Evolutionary conservation across 164 flowering plant genomes (phyloP).

Genomic region (Chloranthus sessilifolius): DNA sequence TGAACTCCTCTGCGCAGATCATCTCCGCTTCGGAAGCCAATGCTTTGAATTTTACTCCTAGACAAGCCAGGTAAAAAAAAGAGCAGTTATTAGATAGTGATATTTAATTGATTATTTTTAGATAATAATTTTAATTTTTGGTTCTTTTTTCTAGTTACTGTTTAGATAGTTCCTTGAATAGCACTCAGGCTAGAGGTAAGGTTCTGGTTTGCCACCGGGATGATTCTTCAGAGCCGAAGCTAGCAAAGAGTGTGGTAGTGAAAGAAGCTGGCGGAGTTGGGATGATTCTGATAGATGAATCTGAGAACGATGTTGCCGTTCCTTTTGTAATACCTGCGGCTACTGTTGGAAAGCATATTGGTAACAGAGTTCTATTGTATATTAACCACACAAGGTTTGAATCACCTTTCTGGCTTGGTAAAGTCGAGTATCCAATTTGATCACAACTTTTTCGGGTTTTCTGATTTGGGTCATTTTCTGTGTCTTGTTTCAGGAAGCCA

Average conservation of each 20-base stretch:
- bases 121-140: slow-evolving; percentile 3
- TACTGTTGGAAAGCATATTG: slow-evolving; percentile 41
- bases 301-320: slow-evolving; percentile 59
- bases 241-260: slow-evolving; percentile 54
- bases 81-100: slow-evolving; percentile 18
- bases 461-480: slow-evolving; percentile 9
- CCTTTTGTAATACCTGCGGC: slow-evolving; percentile 71
- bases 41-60: slow-evolving; percentile 73
- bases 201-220: slow-evolving; percentile 71
- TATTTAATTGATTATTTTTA: not conserved
- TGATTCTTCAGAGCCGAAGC: slow-evolving; percentile 56
- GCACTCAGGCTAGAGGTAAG: slow-evolving; percentile 53
- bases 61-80: slow-evolving; percentile 76
- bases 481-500: slow-evolving; percentile 36
- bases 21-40: slow-evolving; percentile 62
- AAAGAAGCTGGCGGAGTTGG: slow-evolving; percentile 82
- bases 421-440: too few relatives aligned
- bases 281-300: slow-evolving; percentile 71
- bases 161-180: slow-evolving; percentile 66
- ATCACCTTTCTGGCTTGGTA: slow-evolving; percentile 6
- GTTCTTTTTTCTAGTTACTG: slow-evolving; percentile 43
- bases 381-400: slow-evolving; percentile 48
- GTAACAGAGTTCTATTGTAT: slow-evolving; percentile 49
- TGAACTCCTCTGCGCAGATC: slow-evolving; percentile 42
- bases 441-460: not conserved